Conservation (phyloP, 2,329 filamentous ascomycete species). For the Aspergillus japonicus region DNA sequence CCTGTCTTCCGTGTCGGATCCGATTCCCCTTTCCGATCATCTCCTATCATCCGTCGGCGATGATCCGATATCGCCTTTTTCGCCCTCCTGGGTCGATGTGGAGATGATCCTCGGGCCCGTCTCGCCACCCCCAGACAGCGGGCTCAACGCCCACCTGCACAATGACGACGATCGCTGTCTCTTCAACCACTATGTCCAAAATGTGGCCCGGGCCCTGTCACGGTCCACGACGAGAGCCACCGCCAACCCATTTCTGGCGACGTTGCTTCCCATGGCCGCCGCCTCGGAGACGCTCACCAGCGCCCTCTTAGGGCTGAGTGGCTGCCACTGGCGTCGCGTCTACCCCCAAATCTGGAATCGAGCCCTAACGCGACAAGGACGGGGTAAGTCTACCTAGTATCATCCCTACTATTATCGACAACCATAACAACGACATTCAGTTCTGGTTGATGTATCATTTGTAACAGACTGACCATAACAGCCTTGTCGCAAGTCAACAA, state of each 20-base stretch:
- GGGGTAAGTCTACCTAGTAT: conserved; percentile 15
- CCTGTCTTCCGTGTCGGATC: not conserved
- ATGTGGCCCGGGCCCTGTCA: conserved; percentile 25
- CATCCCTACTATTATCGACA: too few relatives aligned
- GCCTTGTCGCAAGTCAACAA: conserved; percentile 26
- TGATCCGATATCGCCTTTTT: not conserved
- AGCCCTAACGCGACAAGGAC: conserved; percentile 26
- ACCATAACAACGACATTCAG: too few relatives aligned
- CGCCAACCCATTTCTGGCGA: conserved; percentile 27
- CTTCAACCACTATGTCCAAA: conserved; percentile 31
- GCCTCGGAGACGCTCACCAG: conserved; percentile 27
- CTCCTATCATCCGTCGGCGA: not conserved
- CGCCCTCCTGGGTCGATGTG: conserved; percentile 13
- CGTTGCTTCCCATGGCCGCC: conserved; percentile 28
- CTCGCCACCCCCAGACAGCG: conserved; percentile 7
- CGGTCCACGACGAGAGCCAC: conserved; percentile 22
- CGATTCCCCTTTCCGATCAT: not conserved
- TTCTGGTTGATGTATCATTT: not conserved
- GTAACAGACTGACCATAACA: conserved; percentile 5
- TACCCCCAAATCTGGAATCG: conserved; percentile 29
- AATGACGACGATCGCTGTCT: conserved; percentile 28
- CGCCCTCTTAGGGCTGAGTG: conserved; percentile 28
- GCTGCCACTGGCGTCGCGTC: conserved; percentile 30
- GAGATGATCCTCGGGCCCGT: conserved; percentile 8
- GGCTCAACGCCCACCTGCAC: conserved; percentile 21